Evolutionary conservation across 1,284 basidiomycete species (phyloP), one percentile per base, ranked within the genome.

Genomic region (Phlebopus sp.): DNA sequence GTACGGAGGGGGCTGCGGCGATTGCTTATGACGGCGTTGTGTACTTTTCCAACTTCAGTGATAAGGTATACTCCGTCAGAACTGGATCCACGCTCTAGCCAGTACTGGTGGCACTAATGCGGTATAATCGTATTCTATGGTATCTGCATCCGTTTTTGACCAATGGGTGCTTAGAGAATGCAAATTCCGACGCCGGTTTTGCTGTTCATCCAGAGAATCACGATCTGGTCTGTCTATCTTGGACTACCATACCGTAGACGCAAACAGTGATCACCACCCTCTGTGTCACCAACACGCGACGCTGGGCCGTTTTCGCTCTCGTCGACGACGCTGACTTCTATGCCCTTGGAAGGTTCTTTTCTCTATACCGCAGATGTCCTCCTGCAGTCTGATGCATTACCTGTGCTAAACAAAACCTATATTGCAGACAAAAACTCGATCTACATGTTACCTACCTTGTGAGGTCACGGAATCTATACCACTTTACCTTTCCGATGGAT

Each of bases 331-430:
- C 72, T 1, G 79, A 79, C 54, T 83, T 82, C 79, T 77, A 76
- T 56, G 88, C 86, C 87, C n/a, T 91, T 85, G 82, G 79, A 87
- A 56, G 82, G 80, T 18, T 74, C 77, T 0, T 71, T 82, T 53
- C 65, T 90, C 21, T 71, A 75, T 54, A 65, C 84, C 23, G 82
- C 77, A 1, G 66, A 73, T n/a, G 55, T 76, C 13, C 37, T 79
- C 4, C 27, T 68, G 13, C 56, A 74, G 18, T 52, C 78, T 32
- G 53, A 50, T 6, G 43, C 36, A 8, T 18, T 27, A n/a, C 23
- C 47, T n/a, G 13, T 45, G n/a, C 8, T 25, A n/a, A 46, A 46
- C 41, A 68, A 72, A 40, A 32, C 47, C 11, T 27, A 45, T 15
- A 64, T 86, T 6, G 77, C 78, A 0, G 82, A 81, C 62, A 73